These are phyloP conservation scores for Aphanomyces invadans DNA, from an alignment of 352 stramenopile genomes.

Conservation along the genomic window DNA sequence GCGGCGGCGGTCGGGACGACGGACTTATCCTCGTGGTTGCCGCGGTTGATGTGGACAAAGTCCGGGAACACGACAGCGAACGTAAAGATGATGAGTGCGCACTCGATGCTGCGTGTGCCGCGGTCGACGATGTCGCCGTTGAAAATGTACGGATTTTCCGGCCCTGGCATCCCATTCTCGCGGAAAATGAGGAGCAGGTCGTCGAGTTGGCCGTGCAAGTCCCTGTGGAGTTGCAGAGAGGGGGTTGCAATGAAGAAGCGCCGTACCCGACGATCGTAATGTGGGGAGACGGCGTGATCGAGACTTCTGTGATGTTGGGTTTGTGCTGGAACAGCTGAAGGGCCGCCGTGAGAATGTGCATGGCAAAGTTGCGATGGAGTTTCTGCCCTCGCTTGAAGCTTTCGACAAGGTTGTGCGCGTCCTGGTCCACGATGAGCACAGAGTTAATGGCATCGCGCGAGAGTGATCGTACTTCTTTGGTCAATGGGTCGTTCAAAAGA, in stretches of 20 bases:
- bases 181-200: constrained; percentile 76
- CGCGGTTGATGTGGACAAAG: constrained; percentile 69
- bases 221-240: constrained; percentile 30
- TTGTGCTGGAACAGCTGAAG: constrained; percentile 43
- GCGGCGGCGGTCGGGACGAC: no score
- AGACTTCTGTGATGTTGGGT: constrained; percentile 60
- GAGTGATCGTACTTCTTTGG: constrained; percentile 28
- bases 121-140: constrained; percentile 83
- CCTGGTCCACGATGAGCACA: constrained; percentile 24
- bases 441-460: neutral
- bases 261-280: constrained; percentile 63
- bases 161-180: constrained; percentile 69
- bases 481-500: constrained; percentile 53
- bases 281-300: constrained; percentile 60
- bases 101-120: constrained; percentile 69
- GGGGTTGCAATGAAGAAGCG: no score
- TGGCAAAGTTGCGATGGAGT: constrained; percentile 65
- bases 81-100: constrained; percentile 70
- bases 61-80: constrained; percentile 73
- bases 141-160: constrained; percentile 78
- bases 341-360: constrained; percentile 59
- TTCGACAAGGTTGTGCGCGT: constrained; percentile 62
- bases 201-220: constrained; percentile 81
- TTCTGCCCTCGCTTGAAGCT: constrained; percentile 71
- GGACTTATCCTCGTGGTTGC: constrained; percentile 74